Percentiles rank a stretch among this genome's conserved stretches.
Conservation (phyloP, 495 filamentous ascomycete genomes). For the Pseudoneurospora amorphoporcata region DNA sequence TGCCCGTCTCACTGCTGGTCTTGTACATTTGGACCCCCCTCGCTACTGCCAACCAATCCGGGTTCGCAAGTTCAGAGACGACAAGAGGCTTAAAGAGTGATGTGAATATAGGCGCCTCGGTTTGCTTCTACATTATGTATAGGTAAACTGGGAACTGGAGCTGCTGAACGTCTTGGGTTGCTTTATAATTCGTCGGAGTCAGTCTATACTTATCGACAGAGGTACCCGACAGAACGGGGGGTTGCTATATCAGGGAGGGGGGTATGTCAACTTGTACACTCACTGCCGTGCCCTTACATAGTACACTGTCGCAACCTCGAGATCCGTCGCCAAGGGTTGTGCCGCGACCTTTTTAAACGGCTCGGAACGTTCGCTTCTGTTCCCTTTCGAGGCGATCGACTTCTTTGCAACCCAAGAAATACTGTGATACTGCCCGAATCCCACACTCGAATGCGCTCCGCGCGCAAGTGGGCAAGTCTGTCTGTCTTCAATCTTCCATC, state of each 20-base stretch:
- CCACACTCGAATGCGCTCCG: background rate
- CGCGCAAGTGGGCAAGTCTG: background rate
- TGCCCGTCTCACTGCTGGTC: conserved; percentile 3
- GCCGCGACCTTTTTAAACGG: background rate
- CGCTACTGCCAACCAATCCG: background rate
- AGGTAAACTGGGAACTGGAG: background rate
- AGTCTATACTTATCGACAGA: background rate
- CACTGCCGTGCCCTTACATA: background rate
- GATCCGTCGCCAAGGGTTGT: background rate
- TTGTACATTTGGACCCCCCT: conserved; percentile 1
- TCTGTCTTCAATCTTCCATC: background rate
- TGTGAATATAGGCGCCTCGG: background rate
- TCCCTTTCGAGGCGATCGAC: background rate
- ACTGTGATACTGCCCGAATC: background rate
- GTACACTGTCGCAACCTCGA: background rate
- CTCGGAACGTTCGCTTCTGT: background rate
- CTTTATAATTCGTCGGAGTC: background rate
- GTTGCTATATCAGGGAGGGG: background rate
- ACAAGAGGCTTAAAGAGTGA: background rate
- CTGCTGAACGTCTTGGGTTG: background rate
- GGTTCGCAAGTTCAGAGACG: background rate
- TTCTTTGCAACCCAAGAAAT: background rate
- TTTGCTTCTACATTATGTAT: background rate
- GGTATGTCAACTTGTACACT: background rate
- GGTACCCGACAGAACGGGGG: background rate